Base-by-base conservation (phyloP, 2,329 filamentous ascomycete species). In the Lachnellula hyalina region DNA sequence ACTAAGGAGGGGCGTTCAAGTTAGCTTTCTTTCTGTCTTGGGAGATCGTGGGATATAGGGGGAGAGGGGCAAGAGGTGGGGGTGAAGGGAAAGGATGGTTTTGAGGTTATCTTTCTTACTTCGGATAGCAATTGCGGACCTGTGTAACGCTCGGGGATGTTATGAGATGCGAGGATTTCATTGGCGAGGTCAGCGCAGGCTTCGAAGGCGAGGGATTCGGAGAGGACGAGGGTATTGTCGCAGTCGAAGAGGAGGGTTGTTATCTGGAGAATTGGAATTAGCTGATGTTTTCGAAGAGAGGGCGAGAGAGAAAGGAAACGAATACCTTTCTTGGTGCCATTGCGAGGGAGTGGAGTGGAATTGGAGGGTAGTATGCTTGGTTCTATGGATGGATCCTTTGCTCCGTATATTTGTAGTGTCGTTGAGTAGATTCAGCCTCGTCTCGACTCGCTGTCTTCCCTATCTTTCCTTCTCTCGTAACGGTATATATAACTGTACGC, bases 191-290 rank as follows among this genome's bases (percentile, higher is more conserved):
- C 87, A 67, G 91, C 89, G 73, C 90, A 96, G 63, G 89, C 91
- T 75, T 93, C 89, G 72, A 96, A 96, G 70, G 91, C 91, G 65
- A 96, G 82, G 67, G 89, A 86, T 77, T 96, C 92, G 52, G 90
- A 95, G 66, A 94, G 84, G 71, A 94, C 90, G 71, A 96, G 89
- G 61, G 91, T 96, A 81, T 96, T 96, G 82, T 96, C 83, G 74
- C 82, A 85, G 72, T 90, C 87, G 72, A 90, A 87, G 65, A 90
- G 80, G 68, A 90, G 76, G 61, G 86, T 82, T 54, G 78, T 88
- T 73, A 89, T 86, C 79, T 84, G 65, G 15, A 12, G 41, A 17
- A 19, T 19, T n/a, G 15, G 6, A 11, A 2, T n/a, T 40, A 17
- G 14, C 36, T 6, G 14, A 25, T 17, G 17, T 8, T 6, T 8